Evolutionary conservation across 2,329 filamentous ascomycete genomes (phyloP).

Genomic region (Cladophialophora carrionii): DNA sequence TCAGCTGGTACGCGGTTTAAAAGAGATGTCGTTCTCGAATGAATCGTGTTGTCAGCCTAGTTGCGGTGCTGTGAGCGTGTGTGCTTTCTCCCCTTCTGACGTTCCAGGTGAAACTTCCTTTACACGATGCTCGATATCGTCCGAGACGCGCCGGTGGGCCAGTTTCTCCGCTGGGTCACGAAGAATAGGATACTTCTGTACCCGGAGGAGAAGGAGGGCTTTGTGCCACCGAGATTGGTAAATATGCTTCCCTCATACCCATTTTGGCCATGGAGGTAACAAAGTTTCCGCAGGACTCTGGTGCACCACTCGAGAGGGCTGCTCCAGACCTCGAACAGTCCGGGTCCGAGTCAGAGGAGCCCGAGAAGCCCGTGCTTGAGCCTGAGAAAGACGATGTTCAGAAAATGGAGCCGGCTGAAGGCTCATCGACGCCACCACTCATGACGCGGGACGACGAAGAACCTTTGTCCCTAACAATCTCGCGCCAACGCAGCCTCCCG

Average conservation of each 20-base stretch:
- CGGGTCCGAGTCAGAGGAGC: neutral
- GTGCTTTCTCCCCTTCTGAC: neutral
- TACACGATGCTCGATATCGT: constrained; percentile 35
- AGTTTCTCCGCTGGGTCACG: constrained; percentile 50
- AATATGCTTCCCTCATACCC: neutral
- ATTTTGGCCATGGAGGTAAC: neutral
- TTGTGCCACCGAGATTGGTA: constrained; percentile 37
- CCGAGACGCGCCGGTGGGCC: constrained; percentile 52
- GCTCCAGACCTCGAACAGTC: neutral
- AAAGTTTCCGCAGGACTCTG: constrained; percentile 1
- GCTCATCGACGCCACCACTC: neutral
- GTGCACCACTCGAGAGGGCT: neutral
- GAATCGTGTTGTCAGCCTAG: neutral
- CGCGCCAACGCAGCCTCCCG: constrained; percentile 10
- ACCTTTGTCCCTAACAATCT: neutral
- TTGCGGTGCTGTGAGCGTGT: neutral
- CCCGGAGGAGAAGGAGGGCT: constrained; percentile 47
- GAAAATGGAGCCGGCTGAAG: neutral
- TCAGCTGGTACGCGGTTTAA: neutral
- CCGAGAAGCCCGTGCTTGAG: neutral
- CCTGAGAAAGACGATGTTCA: neutral
- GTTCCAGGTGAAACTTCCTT: neutral
- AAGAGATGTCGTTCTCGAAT: neutral
- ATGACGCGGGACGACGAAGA: neutral
- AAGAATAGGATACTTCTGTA: constrained; percentile 50